Base-by-base conservation (phyloP, 1,284 basidiomycete species). In the Waitea zeae region DNA sequence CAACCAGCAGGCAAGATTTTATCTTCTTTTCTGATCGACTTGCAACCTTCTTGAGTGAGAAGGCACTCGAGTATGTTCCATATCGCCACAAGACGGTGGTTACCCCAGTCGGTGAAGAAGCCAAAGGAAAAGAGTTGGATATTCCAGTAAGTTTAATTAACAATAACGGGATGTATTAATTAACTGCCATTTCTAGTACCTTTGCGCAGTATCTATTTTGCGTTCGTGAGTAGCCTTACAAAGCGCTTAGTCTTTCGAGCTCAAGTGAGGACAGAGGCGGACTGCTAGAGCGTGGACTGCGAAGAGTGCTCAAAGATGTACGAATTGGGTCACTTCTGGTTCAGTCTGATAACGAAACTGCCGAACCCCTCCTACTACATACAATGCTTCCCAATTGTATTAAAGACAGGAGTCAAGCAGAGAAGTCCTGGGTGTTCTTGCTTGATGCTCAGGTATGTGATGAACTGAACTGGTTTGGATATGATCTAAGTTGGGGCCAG, bases 241-340 rank as follows among this genome's bases (percentile, higher is more conserved):
- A 18, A 26, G 12, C 2, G 24, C 9, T 15, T 13, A 18, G 3
- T 20, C 12, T 17, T 3, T 30, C 14, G 26, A 37, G 6, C 17
- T 20, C 27, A 26, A 15, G 28, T 29, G 13, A 31, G 32, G 38
- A 12, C 42, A 84, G 80, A 22, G 92, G 92, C 5, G 86, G 87
- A 3, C 83, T 87, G 2, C 68, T 97, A 19, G 86, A 93, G 49
- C 76, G 78, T 33, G 90, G 93, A n/a, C 74, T 97, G 14, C 68
- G 78, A 24, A 64, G 90, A 17, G 89, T 93, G 4, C 71, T 96
- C 36, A 78, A 82, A 31, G 81, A 95, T 45, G 81, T 87, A 2
- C 72, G 81, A 0, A 66, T 96, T 14, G 93, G 93, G 19, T 86
- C 84, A 1, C 61, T 97, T 30, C 67, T 97, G 22, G 87, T 98